Conservation (phyloP, 768 basidiomycete species). For the Lyophyllum atratum region DNA sequence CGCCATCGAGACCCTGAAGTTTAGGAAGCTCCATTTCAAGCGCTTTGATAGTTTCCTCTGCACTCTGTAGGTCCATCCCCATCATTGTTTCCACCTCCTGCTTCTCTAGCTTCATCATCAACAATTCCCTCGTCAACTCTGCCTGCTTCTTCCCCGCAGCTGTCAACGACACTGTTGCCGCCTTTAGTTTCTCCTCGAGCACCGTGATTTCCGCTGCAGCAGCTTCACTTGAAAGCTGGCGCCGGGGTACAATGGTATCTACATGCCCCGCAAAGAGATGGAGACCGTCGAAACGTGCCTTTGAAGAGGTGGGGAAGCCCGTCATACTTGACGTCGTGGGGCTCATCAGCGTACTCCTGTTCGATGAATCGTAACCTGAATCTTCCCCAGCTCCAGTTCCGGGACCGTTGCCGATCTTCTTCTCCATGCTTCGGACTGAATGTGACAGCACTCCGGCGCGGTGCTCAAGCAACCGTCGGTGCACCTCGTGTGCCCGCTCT, state of each 20-base stretch:
- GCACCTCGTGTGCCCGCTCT: slow-evolving; percentile 62
- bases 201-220: slow-evolving; percentile 45
- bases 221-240: slow-evolving; percentile 43
- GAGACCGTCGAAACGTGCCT: slow-evolving; percentile 72
- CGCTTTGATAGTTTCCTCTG: slow-evolving; percentile 63
- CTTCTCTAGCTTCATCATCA: slow-evolving; percentile 66
- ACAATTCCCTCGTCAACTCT: slow-evolving; percentile 62
- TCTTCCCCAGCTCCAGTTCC: slow-evolving; percentile 34
- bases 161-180: slow-evolving; percentile 57
- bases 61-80: slow-evolving; percentile 64
- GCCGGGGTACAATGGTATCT: slow-evolving; percentile 59
- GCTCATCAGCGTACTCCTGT: slow-evolving; percentile 51
- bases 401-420: slow-evolving; percentile 33
- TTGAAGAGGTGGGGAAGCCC: slow-evolving; percentile 44
- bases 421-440: slow-evolving; percentile 69
- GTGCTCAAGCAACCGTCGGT: slow-evolving; percentile 73
- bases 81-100: slow-evolving; percentile 65
- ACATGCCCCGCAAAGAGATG: slow-evolving; percentile 86
- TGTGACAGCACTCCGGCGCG: slow-evolving; percentile 80
- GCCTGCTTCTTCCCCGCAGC: slow-evolving; percentile 62
- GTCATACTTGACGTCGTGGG: slow-evolving; percentile 45
- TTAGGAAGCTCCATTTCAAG: slow-evolving; percentile 57
- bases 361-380: slow-evolving; percentile 57
- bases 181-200: slow-evolving; percentile 68
- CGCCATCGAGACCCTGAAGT: slow-evolving; percentile 48